A percentile compares a stretch with the other conserved stretches of the same genome.
These are phyloP conservation scores for Astrocystis sublimbata DNA, from an alignment of 495 filamentous ascomycete genomes.

Conservation along the genomic window DNA sequence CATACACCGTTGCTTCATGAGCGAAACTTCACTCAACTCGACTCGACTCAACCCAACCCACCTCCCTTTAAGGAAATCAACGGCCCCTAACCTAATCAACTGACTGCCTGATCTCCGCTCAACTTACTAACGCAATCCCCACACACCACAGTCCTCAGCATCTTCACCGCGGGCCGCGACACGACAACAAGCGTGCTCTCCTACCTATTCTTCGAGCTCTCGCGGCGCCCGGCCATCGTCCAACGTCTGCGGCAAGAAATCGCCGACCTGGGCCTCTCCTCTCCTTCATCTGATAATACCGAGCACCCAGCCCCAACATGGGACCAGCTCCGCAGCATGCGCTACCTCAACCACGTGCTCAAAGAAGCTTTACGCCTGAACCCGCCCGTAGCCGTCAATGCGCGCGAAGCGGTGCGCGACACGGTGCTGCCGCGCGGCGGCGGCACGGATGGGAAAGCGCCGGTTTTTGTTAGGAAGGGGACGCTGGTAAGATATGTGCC, in stretches of 20 bases:
- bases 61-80: too few species aligned
- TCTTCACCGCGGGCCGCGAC: conserved; percentile 53
- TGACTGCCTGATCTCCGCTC: too few species aligned
- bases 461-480: conserved; percentile 49
- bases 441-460: conserved; percentile 47
- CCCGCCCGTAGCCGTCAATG: conserved; percentile 60
- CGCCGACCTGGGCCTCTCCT: conserved; percentile 27
- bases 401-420: conserved; percentile 50
- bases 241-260: conserved; percentile 53
- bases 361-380: conserved; percentile 58
- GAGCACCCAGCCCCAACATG: conserved; percentile 36
- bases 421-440: conserved; percentile 45
- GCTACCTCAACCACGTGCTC: conserved; percentile 51
- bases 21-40: too few species aligned
- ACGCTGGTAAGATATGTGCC: conserved; percentile 47
- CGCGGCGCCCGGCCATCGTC: conserved; percentile 54
- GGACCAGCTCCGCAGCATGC: conserved; percentile 49
- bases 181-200: conserved; percentile 61
- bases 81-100: too few species aligned
- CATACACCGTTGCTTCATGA: too few species aligned
- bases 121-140: background rate
- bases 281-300: too few species aligned
- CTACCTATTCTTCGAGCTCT: conserved; percentile 62
- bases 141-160: conserved; percentile 13
- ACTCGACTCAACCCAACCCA: too few species aligned